Evolutionary conservation across 345 rosid species (phyloP), one percentile per base, ranked within the genome.

Genomic region (Cochlearia excelsa): DNA sequence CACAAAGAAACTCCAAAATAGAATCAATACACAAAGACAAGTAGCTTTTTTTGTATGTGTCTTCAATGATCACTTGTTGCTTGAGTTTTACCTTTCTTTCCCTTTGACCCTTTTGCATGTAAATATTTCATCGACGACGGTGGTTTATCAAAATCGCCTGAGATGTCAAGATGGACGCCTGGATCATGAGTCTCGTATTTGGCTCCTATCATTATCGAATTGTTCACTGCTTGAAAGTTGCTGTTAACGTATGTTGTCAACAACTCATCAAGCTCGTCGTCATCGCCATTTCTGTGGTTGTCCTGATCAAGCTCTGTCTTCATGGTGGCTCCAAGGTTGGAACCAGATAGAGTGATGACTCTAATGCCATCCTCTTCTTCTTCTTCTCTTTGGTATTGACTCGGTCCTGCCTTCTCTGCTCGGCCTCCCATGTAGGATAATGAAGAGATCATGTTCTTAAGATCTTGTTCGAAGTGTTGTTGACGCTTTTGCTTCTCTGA

Each of bases 221-320:
- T 92, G 76, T 88, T 92, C 30, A 92, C 82, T 0, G 98, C 85
- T 53, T 88, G 98, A 67, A 84, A 88, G 52, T 88, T 92, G 74
- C 95, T 92, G 71, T 92, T 92, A 26, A 88, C 91, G n/a, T 59
- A 86, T 0, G 95, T 83, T 16, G 58, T 79, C 63, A 77, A 2
- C 11, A 67, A 65, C 23, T 16, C 23, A 7, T 85, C 91, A 11
- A 67, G 67, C 59, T 81, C 83, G 0, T 66, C 68, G 0, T 66
- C 68, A 2, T 51, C 57, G 7, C 74, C 57, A 31, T 57, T 26
- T 3, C n/a, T 41, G 39, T 41, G 51, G 16, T 31, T 49, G 6
- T 47, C 56, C 31, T 11, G 60, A 51, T 84, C 90, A 66, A 83
- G 9, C 46, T 77, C 87, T n/a, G 77, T 66, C 42, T 81, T 73